phyloP scores from a whole-genome alignment of 2,329 filamentous ascomycete genomes.

The Colletotrichum sp. region DNA sequence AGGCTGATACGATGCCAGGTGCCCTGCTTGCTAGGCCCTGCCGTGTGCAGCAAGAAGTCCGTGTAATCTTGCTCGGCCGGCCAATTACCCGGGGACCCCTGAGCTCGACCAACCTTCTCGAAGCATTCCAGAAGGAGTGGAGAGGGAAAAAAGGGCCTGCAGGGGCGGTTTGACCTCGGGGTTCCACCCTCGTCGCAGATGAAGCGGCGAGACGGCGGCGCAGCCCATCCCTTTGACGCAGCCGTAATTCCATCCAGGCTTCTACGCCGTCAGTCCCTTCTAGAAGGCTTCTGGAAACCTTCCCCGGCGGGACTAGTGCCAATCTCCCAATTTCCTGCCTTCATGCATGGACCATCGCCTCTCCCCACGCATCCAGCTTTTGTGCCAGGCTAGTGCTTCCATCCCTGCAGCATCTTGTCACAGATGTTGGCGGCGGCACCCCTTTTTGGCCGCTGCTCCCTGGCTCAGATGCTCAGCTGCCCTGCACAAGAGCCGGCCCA shows the following conservation, averaged over 20 bases:
- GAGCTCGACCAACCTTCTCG: constrained; percentile 16
- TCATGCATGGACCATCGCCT: constrained; percentile 29
- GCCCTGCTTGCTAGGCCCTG: background rate
- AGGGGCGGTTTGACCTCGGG: constrained; percentile 8
- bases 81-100: constrained; percentile 7
- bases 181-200: constrained; percentile 19
- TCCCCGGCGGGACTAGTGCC: constrained; percentile 32
- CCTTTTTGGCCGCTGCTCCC: constrained; percentile 1
- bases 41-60: constrained; percentile 13
- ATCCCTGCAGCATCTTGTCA: constrained; percentile 10
- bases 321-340: constrained; percentile 27
- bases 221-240: constrained; percentile 15
- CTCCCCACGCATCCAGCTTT: constrained; percentile 30
- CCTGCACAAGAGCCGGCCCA: background rate
- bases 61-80: constrained; percentile 18
- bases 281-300: constrained; percentile 41
- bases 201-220: constrained; percentile 17
- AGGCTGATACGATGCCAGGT: constrained; percentile 20
- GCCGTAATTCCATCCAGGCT: constrained; percentile 7
- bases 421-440: constrained; percentile 17
- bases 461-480: constrained; percentile 1
- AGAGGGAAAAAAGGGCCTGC: background rate
- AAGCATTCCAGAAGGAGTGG: constrained; percentile 21
- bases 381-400: background rate
- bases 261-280: constrained; percentile 13